Conservation (phyloP, 164 flowering plant species). For the Stephania japonica region DNA sequence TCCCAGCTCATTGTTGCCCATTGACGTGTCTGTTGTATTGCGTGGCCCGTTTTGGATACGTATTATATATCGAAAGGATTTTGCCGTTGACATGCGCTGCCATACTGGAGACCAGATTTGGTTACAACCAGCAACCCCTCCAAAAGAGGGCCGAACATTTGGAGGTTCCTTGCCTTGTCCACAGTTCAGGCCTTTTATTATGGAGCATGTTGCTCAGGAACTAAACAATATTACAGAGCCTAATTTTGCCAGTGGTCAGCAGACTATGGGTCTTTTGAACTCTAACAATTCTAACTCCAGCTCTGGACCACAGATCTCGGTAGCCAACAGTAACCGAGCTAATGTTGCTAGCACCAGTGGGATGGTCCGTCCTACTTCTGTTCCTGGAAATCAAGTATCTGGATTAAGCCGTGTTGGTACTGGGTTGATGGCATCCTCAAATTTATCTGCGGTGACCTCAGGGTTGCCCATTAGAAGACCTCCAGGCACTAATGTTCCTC, state of each 20-base stretch:
- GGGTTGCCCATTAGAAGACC: conserved; percentile 68
- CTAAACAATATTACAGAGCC: conserved; percentile 76
- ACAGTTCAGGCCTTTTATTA: conserved; percentile 96
- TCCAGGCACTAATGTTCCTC: conserved; percentile 68
- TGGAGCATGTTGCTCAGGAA: conserved; percentile 99
- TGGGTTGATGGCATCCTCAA: conserved; percentile 49
- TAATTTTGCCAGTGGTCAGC: conserved; percentile 52
- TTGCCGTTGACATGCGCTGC: conserved; percentile 99
- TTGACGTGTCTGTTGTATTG: conserved; percentile 93
- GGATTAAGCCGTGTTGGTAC: conserved; percentile 46
- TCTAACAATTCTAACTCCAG: conserved; percentile 40
- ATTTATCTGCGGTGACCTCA: conserved; percentile 40
- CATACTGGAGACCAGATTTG: conserved; percentile 99
- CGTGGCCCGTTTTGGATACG: conserved; percentile 98
- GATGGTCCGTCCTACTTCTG: conserved; percentile 37
- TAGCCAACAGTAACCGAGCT: conserved; percentile 50
- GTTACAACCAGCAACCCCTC: conserved; percentile 99
- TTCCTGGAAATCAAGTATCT: conserved; percentile 41
- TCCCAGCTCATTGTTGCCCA: conserved; percentile 93
- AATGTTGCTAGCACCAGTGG: conserved; percentile 44
- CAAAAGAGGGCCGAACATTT: conserved; percentile 72
- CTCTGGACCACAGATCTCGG: conserved; percentile 46
- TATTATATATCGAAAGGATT: conserved; percentile 80
- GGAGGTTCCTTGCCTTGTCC: conserved; percentile 99
- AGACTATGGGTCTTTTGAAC: conserved; percentile 46